Conservation (phyloP, 2,329 filamentous ascomycete species). For the Penicillium rolfsii region DNA sequence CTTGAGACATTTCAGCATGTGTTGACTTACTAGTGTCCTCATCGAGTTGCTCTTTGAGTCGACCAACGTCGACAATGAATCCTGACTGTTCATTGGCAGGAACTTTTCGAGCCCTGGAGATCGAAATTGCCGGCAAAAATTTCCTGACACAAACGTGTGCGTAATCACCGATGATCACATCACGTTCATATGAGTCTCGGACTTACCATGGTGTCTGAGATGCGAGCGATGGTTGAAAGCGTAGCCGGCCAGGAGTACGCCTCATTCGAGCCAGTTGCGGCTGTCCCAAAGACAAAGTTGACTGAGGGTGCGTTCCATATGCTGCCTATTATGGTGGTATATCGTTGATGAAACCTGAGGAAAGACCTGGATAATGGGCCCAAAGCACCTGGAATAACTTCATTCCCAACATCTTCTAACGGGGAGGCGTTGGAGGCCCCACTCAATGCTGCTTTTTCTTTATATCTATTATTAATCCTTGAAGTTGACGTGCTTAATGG, state of each 20-base stretch:
- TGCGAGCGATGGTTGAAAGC: conserved; percentile 13
- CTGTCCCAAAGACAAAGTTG: background rate
- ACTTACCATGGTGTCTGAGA: background rate
- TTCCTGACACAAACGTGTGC: conserved; percentile 14
- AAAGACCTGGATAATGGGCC: background rate
- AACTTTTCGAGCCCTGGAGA: background rate
- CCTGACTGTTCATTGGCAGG: background rate
- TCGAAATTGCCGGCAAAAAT: conserved; percentile 15
- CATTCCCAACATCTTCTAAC: too few relatives aligned
- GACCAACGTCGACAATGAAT: background rate
- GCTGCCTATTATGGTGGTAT: background rate
- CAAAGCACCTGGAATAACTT: too few relatives aligned
- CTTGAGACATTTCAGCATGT: background rate
- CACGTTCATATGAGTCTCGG: conserved; percentile 7
- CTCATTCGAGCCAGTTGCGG: conserved; percentile 1
- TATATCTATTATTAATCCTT: too few relatives aligned
- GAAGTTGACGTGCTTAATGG: too few relatives aligned
- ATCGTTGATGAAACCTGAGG: background rate
- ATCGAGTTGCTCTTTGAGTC: background rate
- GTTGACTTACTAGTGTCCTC: background rate
- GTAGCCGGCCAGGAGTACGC: conserved; percentile 14
- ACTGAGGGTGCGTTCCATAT: background rate
- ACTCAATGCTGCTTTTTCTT: too few relatives aligned
- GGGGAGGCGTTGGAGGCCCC: too few relatives aligned
- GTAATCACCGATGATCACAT: conserved; percentile 14